phyloP scores from a whole-genome alignment of 257 asterid genomes.

The Lavandula angustifolia region DNA sequence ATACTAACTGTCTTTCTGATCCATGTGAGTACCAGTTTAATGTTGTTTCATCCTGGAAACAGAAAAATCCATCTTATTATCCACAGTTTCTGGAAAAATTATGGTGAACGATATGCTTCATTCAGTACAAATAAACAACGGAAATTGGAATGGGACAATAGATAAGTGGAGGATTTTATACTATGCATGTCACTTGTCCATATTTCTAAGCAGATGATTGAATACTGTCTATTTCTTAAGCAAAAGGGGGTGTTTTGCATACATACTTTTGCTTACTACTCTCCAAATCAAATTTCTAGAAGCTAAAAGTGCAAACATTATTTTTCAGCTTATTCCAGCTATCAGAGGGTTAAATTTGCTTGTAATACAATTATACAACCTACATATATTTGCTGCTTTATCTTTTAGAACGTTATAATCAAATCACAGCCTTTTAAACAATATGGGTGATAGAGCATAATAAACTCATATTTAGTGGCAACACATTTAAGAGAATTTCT shows the following conservation, averaged over 20 bases:
- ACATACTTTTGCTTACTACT: slow-evolving; percentile 2
- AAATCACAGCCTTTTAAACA: not conserved
- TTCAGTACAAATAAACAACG: not conserved
- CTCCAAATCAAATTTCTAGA: slow-evolving; percentile 12
- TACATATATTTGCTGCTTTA: not conserved
- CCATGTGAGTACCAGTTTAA: slow-evolving; percentile 87
- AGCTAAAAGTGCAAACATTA: slow-evolving; percentile 4
- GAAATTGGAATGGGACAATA: slow-evolving; percentile 2
- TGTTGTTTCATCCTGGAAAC: slow-evolving; percentile 83
- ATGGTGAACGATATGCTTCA: slow-evolving; percentile 5
- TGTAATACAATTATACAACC: slow-evolving; percentile 1
- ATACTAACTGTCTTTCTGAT: slow-evolving; percentile 75
- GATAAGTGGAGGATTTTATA: not conserved
- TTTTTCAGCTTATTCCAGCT: not conserved
- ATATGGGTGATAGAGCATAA: not conserved
- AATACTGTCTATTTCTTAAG: not conserved
- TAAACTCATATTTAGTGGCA: not conserved
- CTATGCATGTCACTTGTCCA: not conserved
- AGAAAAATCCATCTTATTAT: slow-evolving; percentile 21
- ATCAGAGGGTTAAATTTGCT: not conserved
- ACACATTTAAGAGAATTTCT: not conserved
- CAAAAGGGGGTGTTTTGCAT: not conserved
- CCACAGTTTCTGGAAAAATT: not conserved
- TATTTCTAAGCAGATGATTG: not conserved
- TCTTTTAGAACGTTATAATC: not conserved